These are phyloP conservation scores for Phytophthora vignae DNA, from an alignment of 352 stramenopile genomes.

Conservation along the genomic window DNA sequence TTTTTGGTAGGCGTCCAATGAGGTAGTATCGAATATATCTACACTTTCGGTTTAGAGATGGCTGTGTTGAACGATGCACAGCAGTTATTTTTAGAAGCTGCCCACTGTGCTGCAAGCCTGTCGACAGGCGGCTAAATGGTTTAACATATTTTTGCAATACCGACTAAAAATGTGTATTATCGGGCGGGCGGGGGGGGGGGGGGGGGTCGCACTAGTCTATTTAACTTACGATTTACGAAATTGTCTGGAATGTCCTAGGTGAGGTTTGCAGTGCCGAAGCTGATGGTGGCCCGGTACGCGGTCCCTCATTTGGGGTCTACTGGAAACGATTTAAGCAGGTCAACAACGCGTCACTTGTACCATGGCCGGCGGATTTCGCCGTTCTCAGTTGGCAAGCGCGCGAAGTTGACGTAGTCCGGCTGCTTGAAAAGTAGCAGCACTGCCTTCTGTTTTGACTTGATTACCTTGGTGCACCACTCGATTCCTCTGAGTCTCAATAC, in stretches of 20 bases:
- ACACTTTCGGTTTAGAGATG: no score
- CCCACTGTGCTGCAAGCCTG: no score
- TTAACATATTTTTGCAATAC: no score
- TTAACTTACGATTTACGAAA: not conserved
- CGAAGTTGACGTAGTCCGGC: not conserved
- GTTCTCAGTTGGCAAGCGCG: not conserved
- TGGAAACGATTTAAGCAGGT: not conserved
- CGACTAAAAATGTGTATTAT: no score
- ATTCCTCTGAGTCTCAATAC: not conserved
- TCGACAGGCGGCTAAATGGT: no score
- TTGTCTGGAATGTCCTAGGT: not conserved
- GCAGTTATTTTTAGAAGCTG: no score
- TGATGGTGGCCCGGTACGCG: not conserved
- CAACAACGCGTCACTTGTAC: not conserved
- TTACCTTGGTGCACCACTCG: not conserved
- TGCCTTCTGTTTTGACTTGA: not conserved
- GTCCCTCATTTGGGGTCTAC: not conserved
- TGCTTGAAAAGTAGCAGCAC: not conserved
- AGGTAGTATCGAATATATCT: no score
- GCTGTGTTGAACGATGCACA: no score
- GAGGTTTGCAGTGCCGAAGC: not conserved
- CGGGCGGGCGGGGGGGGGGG: no score
- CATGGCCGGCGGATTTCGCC: not conserved
- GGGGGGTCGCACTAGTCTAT: not conserved
- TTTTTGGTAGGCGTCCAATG: no score